Evolutionary conservation across 2,329 filamentous ascomycete genomes (phyloP), one percentile per base, ranked within the genome.

Genomic region (Escovopsis weberi): DNA sequence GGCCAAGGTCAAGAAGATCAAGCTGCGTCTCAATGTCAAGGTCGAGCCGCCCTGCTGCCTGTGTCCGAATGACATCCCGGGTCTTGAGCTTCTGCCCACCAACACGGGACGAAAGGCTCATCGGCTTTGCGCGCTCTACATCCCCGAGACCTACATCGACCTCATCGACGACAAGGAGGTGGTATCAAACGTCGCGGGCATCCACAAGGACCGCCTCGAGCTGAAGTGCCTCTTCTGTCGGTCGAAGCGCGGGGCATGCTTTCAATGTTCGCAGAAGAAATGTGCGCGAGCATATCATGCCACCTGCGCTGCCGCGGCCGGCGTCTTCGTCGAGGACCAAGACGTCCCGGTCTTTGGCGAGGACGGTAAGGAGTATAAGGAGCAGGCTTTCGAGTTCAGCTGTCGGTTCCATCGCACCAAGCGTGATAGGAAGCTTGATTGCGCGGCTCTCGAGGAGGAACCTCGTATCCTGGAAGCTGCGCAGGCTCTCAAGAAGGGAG

Each of bases 151-250:
- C 0, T 93, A 78, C 57, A 83, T 96, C 48, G 80, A 85, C 42
- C 72, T 68, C 2, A 72, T 81, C 10, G 76, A 83, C 47, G 83
- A 74, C 28, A 68, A 73, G 39, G 86, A 94, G 47, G 73, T 78
- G 9, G 74, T 95, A 23, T 82, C 75, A 50, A 89, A 93, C 51
- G 75, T 87, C 40, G 73, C 75, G n/a, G 76, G 77, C 47, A 87
- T 96, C 50, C 80, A 84, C 56, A 89, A 91, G 59, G 85, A 84
- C 43, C 83, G 89, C 18, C 67, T 94, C 51, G 87, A 93, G 26
- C 78, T 96, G 51, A 94, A 94, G 61, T 98, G 91, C 60, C 78
- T 94, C 47, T 94, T 85, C 64, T 98, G 91, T 58, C 85, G 88
- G 32, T 93, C 87, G 30, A 93, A 91, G 61, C 84, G 83, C 44